Evolutionary conservation across 768 basidiomycete genomes (phyloP).

Genomic region (Coprinopsis cinerea): DNA sequence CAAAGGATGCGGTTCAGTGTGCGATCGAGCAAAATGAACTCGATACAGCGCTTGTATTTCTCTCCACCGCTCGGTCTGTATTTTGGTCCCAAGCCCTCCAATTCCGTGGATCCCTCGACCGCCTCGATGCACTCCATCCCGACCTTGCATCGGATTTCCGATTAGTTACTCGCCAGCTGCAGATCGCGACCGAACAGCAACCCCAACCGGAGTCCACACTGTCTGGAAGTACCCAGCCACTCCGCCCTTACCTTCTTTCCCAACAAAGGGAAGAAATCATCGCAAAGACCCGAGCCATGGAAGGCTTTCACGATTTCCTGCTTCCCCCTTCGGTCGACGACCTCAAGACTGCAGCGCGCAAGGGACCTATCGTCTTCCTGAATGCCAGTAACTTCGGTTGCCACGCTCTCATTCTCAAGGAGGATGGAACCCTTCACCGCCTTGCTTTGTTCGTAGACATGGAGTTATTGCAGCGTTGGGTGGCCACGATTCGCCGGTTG

Average conservation of each 20-base stretch:
- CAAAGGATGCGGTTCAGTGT: neutral
- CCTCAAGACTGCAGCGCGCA: neutral
- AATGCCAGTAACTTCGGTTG: too few species aligned
- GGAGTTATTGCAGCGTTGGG: neutral
- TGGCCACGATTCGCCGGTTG: neutral
- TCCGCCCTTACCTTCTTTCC: neutral
- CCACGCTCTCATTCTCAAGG: too few species aligned
- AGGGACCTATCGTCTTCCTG: too few species aligned
- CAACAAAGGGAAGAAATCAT: too few species aligned
- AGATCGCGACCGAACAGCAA: neutral
- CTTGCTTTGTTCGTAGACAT: neutral
- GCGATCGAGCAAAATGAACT: neutral
- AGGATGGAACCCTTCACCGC: neutral
- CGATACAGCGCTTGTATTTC: neutral
- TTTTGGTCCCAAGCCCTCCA: constrained; percentile 1
- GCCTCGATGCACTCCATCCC: neutral
- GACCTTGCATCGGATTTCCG: neutral
- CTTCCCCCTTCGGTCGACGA: neutral
- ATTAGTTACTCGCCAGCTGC: neutral
- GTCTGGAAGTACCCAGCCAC: neutral
- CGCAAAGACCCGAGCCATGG: neutral
- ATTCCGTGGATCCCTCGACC: neutral
- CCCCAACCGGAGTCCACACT: neutral
- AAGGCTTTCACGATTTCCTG: neutral
- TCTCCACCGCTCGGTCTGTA: constrained; percentile 1